Base-by-base conservation (phyloP, 2,329 filamentous ascomycete species). In the Aureobasidium sp. region DNA sequence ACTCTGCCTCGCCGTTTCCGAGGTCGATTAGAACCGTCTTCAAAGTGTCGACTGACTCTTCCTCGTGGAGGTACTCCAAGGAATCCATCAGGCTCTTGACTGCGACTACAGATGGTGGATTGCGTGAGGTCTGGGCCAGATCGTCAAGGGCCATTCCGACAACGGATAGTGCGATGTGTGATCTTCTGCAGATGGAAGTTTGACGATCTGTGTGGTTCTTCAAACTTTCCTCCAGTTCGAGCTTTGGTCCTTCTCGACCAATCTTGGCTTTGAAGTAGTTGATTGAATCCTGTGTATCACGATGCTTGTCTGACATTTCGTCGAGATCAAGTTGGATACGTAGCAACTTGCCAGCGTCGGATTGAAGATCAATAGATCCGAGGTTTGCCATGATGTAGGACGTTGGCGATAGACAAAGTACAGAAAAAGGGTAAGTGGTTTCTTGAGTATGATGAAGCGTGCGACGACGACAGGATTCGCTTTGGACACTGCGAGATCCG, bases 341-440 rank as follows among this genome's bases (percentile, higher is more conserved):
- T 11, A 20, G 3, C 15, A 31, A 8, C 3, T n/a, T 31, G 5
- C n/a, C 15, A 3, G 45, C 15, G 5, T n/a, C 22, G 11, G 15
- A 4, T 3, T 0, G 5, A 1, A 12, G 8, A 22, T 5, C 22
- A 3, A 0, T 22, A 15, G n/a, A 5, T 27, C 1, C 12, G 9
- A 14, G 22, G 17, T 48, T 27, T 48, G 45, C 45, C 45, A 48
- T 48, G 27, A 8, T 17, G 25, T 2, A 4, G 17, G 17, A n/a
- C n/a, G n/a, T n/a, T n/a, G n/a, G n/a, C n/a, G n/a, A n/a, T n/a
- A n/a, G n/a, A n/a, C n/a, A n/a, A n/a, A n/a, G n/a, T n/a, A n/a
- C n/a, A n/a, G n/a, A n/a, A n/a, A n/a, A n/a, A n/a, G n/a, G n/a
- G n/a, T n/a, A n/a, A 22, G 17, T 22, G 20, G 17, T 11, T 9